Evolutionary conservation across 2,329 filamentous ascomycete genomes (phyloP), one percentile per base, ranked within the genome.

Genomic region (Pyrenophora teres): DNA sequence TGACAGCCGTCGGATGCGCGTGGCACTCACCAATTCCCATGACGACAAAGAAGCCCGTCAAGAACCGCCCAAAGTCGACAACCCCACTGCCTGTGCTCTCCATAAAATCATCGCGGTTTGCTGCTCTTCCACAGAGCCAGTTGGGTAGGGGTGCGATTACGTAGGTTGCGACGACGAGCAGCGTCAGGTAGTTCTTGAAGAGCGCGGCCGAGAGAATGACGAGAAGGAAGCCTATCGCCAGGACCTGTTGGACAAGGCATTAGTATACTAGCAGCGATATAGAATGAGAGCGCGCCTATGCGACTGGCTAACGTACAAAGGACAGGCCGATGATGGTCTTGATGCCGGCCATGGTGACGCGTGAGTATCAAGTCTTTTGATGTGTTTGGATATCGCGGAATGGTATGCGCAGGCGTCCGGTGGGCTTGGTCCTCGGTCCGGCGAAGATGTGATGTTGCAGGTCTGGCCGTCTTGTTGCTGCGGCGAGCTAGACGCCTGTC

Each of bases 241-340:
- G 91, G 74, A 99, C 82, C 87, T 89, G 44, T 31, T 25, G 9
- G 2, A n/a, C 2, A 6, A 16, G 5, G 1, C 5, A 32, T 65
- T 40, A 63, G 57, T 31, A 21, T 12, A 4, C 27, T 30, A 30
- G 8, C 27, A 18, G 30, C 21, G 33, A 16, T 2, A 21, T 31
- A 47, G 13, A 30, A 15, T 23, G 32, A 52, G 51, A 15, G 53
- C 45, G 53, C 40, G 42, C 40, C 44, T 37, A 62, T 57, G 57
- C 55, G 62, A 52, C 56, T 21, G 56, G 60, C 54, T 58, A 61
- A 65, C 85, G 49, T 84, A 90, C 94, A 79, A 99, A 99, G 73
- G 94, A 97, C 66, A 99, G 89, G 61, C 90, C 91, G 77, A 99
- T 99, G 78, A 99, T 99, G 64, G 94, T 99, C 80, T 97, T 97